Percentiles rank a stretch among this genome's conserved stretches.
Evolutionary conservation across 495 filamentous ascomycete genomes (phyloP).

Genomic region (Penicillium soppii): DNA sequence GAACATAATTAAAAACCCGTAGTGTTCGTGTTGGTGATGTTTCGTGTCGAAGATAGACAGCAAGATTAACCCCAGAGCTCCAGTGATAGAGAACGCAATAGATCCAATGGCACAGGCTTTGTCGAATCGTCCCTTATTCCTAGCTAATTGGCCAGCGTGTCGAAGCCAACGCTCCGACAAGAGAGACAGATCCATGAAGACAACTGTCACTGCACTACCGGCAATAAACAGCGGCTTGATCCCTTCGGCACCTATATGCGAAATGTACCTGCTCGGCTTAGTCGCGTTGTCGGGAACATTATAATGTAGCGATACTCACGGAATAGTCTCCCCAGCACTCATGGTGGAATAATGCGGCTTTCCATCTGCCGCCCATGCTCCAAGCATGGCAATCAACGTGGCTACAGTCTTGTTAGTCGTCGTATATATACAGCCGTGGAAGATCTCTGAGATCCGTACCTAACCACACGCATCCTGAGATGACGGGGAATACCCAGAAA

Average conservation of each 20-base stretch:
- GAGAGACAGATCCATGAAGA: constrained; percentile 76
- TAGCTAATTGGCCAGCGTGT: constrained; percentile 61
- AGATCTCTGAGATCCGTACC: constrained; percentile 29
- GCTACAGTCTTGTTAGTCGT: constrained; percentile 27
- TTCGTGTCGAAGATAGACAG: constrained; percentile 75
- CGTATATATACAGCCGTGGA: not conserved
- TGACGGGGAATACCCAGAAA: constrained; percentile 66
- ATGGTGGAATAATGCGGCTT: constrained; percentile 60
- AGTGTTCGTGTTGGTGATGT: constrained; percentile 58
- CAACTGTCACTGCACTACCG: constrained; percentile 66
- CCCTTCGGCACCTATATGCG: constrained; percentile 66
- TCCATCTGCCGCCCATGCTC: constrained; percentile 61
- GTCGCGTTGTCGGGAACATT: not conserved
- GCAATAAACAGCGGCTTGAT: constrained; percentile 81
- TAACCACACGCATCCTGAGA: constrained; percentile 70
- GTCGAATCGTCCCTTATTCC: constrained; percentile 59
- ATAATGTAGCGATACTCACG: constrained; percentile 43
- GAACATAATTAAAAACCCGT: constrained; percentile 71
- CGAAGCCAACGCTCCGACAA: constrained; percentile 71
- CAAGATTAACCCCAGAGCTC: constrained; percentile 68
- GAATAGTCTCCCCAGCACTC: constrained; percentile 54
- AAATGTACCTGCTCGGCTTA: constrained; percentile 43
- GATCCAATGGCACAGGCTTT: constrained; percentile 60
- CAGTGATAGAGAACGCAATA: constrained; percentile 65
- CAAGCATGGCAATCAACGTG: constrained; percentile 59